Conservation (phyloP, 2,329 filamentous ascomycete species). For the Pseudogymnoascus sp. region DNA sequence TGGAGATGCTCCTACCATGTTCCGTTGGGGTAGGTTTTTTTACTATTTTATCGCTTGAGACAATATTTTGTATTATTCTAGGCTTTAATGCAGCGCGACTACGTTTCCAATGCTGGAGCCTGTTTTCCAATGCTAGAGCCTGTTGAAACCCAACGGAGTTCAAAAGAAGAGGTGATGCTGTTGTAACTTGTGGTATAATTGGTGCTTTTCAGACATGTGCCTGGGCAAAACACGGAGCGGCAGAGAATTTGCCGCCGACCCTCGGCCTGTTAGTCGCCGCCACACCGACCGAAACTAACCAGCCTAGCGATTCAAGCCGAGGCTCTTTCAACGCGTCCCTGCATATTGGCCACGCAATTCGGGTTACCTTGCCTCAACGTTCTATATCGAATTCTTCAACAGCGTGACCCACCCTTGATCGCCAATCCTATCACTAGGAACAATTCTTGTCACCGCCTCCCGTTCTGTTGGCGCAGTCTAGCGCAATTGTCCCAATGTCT, state of each 20-base stretch:
- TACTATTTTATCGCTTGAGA: too few species aligned
- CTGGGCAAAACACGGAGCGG: neutral
- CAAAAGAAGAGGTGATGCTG: neutral
- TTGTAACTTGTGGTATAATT: neutral
- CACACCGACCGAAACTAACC: neutral
- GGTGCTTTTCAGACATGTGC: neutral
- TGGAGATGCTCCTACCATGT: too few species aligned
- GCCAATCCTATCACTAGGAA: neutral
- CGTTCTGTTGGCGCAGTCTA: neutral
- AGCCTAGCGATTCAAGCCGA: neutral
- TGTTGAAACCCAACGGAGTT: neutral
- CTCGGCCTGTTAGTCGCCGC: conserved; percentile 3
- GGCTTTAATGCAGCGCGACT: neutral
- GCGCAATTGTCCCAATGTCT: neutral
- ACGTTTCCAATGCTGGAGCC: neutral
- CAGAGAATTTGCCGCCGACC: neutral
- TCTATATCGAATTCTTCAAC: neutral
- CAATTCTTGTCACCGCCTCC: neutral
- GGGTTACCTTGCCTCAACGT: neutral
- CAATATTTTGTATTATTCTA: neutral
- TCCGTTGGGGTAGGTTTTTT: too few species aligned
- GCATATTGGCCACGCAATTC: conserved; percentile 1
- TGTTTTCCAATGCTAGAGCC: too few species aligned
- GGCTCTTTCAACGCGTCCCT: neutral
- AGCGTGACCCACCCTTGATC: neutral